These are phyloP conservation scores for Entomortierella lignicola DNA, from an alignment of 192 early-diverging fungal species.

Conservation along the genomic window DNA sequence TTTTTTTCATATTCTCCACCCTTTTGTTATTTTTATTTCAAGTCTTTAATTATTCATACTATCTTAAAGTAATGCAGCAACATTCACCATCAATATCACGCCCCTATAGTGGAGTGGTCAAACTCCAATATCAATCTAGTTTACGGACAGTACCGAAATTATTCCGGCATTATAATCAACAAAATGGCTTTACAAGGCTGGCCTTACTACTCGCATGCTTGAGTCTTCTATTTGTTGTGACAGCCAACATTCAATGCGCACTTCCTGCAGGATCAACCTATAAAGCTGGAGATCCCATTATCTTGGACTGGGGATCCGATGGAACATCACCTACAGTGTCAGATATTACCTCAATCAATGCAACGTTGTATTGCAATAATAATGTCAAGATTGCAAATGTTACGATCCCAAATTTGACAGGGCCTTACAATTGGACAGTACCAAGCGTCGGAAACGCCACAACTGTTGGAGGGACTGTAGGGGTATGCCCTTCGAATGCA, in stretches of 20 bases:
- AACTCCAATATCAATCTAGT: neutral
- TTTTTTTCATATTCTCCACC: neutral
- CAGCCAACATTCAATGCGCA: slow-evolving; percentile 37
- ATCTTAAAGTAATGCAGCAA: neutral
- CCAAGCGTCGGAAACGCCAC: slow-evolving; percentile 47
- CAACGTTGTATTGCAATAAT: slow-evolving; percentile 32
- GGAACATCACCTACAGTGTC: slow-evolving; percentile 13
- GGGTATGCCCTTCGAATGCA: slow-evolving; percentile 25
- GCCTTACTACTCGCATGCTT: neutral
- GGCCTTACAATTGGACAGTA: slow-evolving; percentile 35
- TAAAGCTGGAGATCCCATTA: slow-evolving; percentile 38
- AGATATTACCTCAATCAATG: slow-evolving; percentile 29
- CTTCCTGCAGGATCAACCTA: slow-evolving; percentile 35
- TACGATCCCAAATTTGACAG: slow-evolving; percentile 18
- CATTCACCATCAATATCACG: neutral
- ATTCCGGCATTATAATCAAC: no score
- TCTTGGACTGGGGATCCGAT: slow-evolving; percentile 34
- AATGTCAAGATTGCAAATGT: slow-evolving; percentile 19
- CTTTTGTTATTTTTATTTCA: no score
- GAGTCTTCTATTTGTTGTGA: neutral
- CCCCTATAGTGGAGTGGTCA: no score
- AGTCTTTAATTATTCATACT: no score
- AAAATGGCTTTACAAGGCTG: neutral
- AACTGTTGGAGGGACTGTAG: slow-evolving; percentile 14
- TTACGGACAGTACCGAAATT: no score